A percentile compares a stretch with the other conserved stretches of the same genome.
phyloP scores from a whole-genome alignment of 345 rosid species.

The Hibiscus syriacus region DNA sequence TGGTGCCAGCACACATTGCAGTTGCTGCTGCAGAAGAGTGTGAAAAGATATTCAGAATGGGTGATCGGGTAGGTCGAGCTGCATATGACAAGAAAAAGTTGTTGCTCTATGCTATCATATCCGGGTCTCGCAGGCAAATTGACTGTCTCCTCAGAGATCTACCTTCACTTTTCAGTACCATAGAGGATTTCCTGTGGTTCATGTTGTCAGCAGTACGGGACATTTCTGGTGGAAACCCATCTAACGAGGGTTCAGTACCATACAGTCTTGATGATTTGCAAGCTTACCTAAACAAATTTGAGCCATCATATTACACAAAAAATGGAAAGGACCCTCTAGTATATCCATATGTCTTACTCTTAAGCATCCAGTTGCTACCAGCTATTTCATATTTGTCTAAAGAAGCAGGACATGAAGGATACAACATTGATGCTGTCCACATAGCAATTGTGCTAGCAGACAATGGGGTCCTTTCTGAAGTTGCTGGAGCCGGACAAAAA shows the following conservation, averaged over 20 bases:
- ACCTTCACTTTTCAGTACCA: slow-evolving; percentile 75
- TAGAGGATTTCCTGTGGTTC: slow-evolving; percentile 98
- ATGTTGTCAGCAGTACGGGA: slow-evolving; percentile 72
- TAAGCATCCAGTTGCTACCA: slow-evolving; percentile 83
- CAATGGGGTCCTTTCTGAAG: slow-evolving; percentile 69
- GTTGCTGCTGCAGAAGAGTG: slow-evolving; percentile 93
- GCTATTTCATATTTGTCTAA: slow-evolving; percentile 77
- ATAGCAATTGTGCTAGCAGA: slow-evolving; percentile 76
- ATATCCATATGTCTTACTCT: slow-evolving; percentile 82
- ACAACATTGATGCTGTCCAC: slow-evolving; percentile 78
- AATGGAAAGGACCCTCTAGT: slow-evolving; percentile 95
- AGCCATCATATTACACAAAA: slow-evolving; percentile 89
- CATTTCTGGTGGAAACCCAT: slow-evolving; percentile 45
- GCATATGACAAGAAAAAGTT: slow-evolving; percentile 91
- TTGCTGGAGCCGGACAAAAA: slow-evolving; percentile 54
- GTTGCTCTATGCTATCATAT: slow-evolving; percentile 78
- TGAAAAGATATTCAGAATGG: slow-evolving; percentile 86
- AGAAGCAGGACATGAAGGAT: slow-evolving; percentile 76
- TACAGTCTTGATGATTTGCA: slow-evolving; percentile 92
- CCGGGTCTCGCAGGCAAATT: slow-evolving; percentile 88
- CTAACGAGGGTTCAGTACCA: slow-evolving; percentile 66
- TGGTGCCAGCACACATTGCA: slow-evolving; percentile 71
- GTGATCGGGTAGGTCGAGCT: slow-evolving; percentile 88
- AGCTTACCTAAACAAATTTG: slow-evolving; percentile 87
- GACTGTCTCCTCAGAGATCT: slow-evolving; percentile 81